Conservation (phyloP, 192 early-diverging fungal genomes). For the Coemansia reversa region DNA sequence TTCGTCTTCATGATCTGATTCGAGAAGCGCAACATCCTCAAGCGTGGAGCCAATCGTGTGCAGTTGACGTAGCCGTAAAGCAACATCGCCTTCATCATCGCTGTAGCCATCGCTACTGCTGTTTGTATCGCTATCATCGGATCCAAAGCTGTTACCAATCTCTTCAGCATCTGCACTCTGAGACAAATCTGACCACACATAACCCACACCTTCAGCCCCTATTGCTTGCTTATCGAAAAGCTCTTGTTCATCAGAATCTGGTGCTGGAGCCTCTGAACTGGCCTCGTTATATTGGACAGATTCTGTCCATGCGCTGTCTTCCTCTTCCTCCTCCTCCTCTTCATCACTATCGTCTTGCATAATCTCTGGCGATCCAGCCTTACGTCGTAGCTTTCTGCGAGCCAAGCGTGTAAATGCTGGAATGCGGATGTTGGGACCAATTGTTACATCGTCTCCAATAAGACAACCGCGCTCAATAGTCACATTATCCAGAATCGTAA, state of each 20-base stretch:
- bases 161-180: neutral
- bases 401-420: conserved; percentile 67
- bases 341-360: conserved; percentile 12
- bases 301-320: conserved; percentile 20
- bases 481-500: conserved; percentile 63
- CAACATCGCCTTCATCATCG: conserved; percentile 13
- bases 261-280: neutral
- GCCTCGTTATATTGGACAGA: too few relatives aligned
- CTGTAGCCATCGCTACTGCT: conserved; percentile 51
- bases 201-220: conserved; percentile 63
- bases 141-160: conserved; percentile 2
- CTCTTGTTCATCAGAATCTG: conserved; percentile 12
- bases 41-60: conserved; percentile 30
- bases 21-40: conserved; percentile 18
- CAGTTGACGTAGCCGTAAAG: conserved; percentile 14
- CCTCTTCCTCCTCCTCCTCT: conserved; percentile 52
- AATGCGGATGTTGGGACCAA: conserved; percentile 74
- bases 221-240: conserved; percentile 40
- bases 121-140: conserved; percentile 57
- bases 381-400: conserved; percentile 11
- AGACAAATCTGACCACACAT: conserved; percentile 54
- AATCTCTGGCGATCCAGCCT: neutral
- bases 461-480: conserved; percentile 74
- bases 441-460: conserved; percentile 60
- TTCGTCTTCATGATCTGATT: conserved; percentile 23